Evolutionary conservation across 1,139 yeast species (phyloP).

Genomic region (Entelexis paramagnoliae): DNA sequence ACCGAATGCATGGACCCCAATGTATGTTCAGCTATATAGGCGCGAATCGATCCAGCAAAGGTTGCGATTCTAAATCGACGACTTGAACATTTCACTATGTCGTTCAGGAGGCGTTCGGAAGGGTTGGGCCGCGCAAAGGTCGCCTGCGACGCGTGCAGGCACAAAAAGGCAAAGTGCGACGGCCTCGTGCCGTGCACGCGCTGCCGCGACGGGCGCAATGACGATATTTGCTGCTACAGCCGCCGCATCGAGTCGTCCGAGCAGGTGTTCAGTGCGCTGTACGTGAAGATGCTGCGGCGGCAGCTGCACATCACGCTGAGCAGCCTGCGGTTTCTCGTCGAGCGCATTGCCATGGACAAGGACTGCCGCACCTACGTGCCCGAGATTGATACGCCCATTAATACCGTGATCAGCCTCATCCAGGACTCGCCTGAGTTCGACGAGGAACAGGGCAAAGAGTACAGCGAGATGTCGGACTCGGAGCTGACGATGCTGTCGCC

Average conservation of each 20-base stretch:
- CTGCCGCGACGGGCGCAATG: constrained; percentile 6
- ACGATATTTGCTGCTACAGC: constrained; percentile 8
- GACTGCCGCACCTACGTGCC: constrained; percentile 2
- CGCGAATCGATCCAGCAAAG: neutral
- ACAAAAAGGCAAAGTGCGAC: constrained; percentile 7
- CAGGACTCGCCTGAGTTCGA: constrained; percentile 5
- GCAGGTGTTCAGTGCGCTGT: constrained; percentile 2
- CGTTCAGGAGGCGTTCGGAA: constrained; percentile 3
- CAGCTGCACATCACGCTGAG: constrained; percentile 5
- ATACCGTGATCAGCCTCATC: neutral
- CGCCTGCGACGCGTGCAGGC: constrained; percentile 7
- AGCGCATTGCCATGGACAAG: constrained; percentile 1
- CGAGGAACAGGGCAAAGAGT: constrained; percentile 3
- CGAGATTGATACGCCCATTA: neutral
- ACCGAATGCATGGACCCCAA: neutral
- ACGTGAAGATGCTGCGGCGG: constrained; percentile 3
- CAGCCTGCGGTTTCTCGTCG: constrained; percentile 2
- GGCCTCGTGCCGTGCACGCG: constrained; percentile 3
- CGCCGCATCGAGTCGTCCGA: constrained; percentile 2
- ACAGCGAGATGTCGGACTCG: constrained; percentile 1
- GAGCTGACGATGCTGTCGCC: constrained; percentile 6
- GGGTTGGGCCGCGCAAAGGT: constrained; percentile 5
- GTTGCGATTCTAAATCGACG: neutral
- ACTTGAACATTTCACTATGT: neutral
- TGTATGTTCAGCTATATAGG: neutral